These are phyloP conservation scores for Orbilia brochopaga DNA, from an alignment of 2,329 filamentous ascomycete genomes.

Conservation along the genomic window DNA sequence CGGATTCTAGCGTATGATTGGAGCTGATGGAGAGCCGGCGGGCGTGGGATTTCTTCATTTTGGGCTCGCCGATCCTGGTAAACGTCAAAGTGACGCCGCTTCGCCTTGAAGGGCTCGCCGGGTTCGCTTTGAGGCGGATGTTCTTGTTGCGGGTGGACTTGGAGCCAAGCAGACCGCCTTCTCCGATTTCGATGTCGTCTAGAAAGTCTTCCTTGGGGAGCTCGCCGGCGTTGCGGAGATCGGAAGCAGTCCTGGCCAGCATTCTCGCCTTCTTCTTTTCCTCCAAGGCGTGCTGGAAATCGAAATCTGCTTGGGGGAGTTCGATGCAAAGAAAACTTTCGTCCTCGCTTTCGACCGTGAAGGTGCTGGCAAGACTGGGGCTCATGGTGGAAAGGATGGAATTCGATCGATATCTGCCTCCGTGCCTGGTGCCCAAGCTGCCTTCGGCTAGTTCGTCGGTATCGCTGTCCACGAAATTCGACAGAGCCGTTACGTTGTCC, in stretches of 20 bases:
- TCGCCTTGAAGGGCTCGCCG: constrained; percentile 73
- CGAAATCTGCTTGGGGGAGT: constrained; percentile 79
- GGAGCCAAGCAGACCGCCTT: constrained; percentile 77
- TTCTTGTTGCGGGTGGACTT: constrained; percentile 90
- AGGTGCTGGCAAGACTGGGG: constrained; percentile 87
- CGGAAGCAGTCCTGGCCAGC: constrained; percentile 54
- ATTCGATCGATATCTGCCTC: constrained; percentile 74
- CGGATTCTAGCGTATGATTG: constrained; percentile 42
- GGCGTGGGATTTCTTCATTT: constrained; percentile 46
- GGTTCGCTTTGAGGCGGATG: constrained; percentile 76
- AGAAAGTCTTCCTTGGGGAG: constrained; percentile 74
- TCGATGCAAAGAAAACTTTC: constrained; percentile 80
- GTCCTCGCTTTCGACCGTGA: constrained; percentile 91
- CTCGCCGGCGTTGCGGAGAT: constrained; percentile 57
- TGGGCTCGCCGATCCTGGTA: constrained; percentile 65
- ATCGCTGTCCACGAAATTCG: constrained; percentile 69
- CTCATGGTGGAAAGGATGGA: constrained; percentile 75
- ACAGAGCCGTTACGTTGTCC: constrained; percentile 68
- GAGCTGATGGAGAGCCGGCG: constrained; percentile 46
- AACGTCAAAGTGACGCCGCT: constrained; percentile 88
- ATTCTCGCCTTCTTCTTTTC: constrained; percentile 58
- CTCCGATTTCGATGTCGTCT: constrained; percentile 82
- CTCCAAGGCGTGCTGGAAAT: constrained; percentile 79
- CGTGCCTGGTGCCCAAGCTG: constrained; percentile 78
- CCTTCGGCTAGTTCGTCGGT: constrained; percentile 92